Evolutionary conservation across 2,329 filamentous ascomycete genomes (phyloP).

Genomic region (Penicillium sp.): DNA sequence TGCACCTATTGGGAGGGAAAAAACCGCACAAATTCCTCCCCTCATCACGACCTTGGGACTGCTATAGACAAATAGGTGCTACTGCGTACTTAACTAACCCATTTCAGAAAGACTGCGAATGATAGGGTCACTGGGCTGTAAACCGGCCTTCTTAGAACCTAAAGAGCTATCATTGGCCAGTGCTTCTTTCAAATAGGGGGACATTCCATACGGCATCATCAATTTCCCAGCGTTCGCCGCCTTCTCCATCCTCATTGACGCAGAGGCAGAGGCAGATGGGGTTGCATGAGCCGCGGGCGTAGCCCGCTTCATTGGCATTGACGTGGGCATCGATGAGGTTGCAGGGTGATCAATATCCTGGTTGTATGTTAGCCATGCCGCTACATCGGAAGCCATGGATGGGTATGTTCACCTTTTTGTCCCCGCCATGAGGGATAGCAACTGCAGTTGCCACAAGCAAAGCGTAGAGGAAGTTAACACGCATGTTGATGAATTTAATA

Average conservation of each 20-base stretch:
- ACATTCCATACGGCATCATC: slow-evolving; percentile 9
- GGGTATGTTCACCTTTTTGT: slow-evolving; percentile 1
- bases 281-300: background rate
- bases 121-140: background rate
- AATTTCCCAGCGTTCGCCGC: slow-evolving; percentile 1
- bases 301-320: slow-evolving; percentile 8
- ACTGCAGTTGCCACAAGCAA: slow-evolving; percentile 3
- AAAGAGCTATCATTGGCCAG: background rate
- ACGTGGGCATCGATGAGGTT: slow-evolving; percentile 5
- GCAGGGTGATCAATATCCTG: slow-evolving; percentile 1
- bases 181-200: background rate
- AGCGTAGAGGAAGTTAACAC: slow-evolving; percentile 2
- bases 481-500: slow-evolving; percentile 4
- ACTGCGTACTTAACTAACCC: background rate
- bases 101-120: background rate
- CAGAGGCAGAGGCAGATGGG: background rate
- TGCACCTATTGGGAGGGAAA: too few relatives aligned
- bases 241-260: background rate
- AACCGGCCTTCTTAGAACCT: background rate
- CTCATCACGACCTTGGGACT: background rate
- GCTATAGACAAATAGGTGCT: background rate
- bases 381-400: too few relatives aligned
- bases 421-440: slow-evolving; percentile 6
- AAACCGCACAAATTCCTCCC: background rate
- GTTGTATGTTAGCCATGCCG: background rate